Conservation (phyloP, 23 red algal genomes). For the Gracilaria vermiculophylla region DNA sequence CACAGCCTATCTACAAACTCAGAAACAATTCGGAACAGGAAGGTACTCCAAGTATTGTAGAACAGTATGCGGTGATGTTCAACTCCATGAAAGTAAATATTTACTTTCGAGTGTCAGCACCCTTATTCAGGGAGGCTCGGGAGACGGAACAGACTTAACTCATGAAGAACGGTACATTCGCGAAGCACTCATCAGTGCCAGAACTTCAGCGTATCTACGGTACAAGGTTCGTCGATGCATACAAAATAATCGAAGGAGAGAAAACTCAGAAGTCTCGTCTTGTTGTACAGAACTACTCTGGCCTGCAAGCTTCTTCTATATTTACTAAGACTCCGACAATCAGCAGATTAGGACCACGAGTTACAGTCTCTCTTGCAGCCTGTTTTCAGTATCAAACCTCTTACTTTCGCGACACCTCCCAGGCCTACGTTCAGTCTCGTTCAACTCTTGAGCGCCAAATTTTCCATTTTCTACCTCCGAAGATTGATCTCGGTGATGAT, state of each 20-base stretch:
- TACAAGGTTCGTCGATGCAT: background rate
- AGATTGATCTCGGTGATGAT: slow-evolving; percentile 15
- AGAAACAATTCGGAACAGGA: too few species aligned
- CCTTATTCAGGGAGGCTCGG: background rate
- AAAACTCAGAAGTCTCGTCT: slow-evolving; percentile 13
- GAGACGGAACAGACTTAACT: background rate
- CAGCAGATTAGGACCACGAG: background rate
- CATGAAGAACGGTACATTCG: slow-evolving; percentile 4
- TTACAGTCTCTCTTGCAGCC: background rate
- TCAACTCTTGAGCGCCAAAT: slow-evolving; percentile 9
- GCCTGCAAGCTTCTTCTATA: background rate
- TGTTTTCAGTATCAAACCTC: background rate
- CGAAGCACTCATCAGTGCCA: background rate
- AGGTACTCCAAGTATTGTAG: too few species aligned
- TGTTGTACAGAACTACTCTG: slow-evolving; percentile 31
- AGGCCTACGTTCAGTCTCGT: slow-evolving; percentile 47
- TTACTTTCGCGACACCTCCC: slow-evolving; percentile 12
- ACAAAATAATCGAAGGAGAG: background rate
- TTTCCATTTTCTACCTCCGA: background rate
- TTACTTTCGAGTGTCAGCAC: too few species aligned
- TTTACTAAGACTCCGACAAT: slow-evolving; percentile 15
- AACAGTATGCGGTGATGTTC: too few species aligned
- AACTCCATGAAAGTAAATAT: too few species aligned
- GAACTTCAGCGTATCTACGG: slow-evolving; percentile 4
- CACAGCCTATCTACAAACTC: too few species aligned